Base-by-base conservation (phyloP, 2,329 filamentous ascomycete species). In the Fusarium longipes region DNA sequence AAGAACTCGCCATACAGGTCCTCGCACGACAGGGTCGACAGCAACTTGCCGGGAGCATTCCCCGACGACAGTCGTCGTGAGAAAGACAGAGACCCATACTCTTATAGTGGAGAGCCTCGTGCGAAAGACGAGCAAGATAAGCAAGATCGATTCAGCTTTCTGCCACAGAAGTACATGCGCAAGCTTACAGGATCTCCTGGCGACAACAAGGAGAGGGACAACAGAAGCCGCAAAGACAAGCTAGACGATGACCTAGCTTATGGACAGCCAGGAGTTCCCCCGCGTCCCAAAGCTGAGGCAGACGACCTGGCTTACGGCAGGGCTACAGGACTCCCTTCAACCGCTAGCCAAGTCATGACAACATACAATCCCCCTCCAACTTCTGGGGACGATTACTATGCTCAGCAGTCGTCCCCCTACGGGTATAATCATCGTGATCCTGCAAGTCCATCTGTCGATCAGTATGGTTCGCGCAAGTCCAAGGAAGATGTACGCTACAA, bases 191-290 rank as follows among this genome's bases (percentile, higher is more conserved):
- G 69, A n/a, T 70, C 70, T 45, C 65, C 66, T 14, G 69, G 76
- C 30, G 67, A 72, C 32, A 75, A 77, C 25, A 70, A 73, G 51
- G 67, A 70, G 33, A 65, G 68, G 69, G 82, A 84, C 62, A 75
- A 72, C 62, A 73, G 75, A 39, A 75, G 75, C 40, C 72, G 73
- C 53, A 73, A 76, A 32, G 72, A 76, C n/a, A 72, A 66, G 52
- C 52, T 70, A 38, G 81, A 84, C 29, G 82, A 84, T 6, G 81
- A 84, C 57, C 75, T 87, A 11, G 84, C 84, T 5, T 87, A 87
- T 63, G 85, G 85, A 29, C 74, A 74, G 25, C 73, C 72, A 15
- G 63, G 76, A 3, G 56, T 70, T 30, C 71, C 74, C 39, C 55
- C 57, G 43, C 70, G 70, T n/a, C 69, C 70, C 6, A 67, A 70